Conservation (phyloP, 2,329 filamentous ascomycete genomes). For the Colletotrichum phormii region DNA sequence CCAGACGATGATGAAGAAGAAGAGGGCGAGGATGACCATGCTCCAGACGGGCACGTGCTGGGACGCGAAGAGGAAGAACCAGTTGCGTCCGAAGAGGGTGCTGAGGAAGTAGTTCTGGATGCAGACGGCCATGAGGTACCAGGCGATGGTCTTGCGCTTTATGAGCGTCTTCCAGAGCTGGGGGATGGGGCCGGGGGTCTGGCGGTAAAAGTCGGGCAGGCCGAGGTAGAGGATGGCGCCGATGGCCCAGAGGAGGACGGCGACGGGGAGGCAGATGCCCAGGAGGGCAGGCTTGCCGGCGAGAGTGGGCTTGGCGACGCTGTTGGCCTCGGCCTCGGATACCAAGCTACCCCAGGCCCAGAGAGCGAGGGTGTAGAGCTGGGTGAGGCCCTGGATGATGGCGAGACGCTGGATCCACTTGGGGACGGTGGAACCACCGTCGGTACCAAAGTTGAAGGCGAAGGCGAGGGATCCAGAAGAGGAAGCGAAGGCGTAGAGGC, state of each 20-base stretch:
- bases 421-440: conserved; percentile 71
- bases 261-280: conserved; percentile 68
- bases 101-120: conserved; percentile 77
- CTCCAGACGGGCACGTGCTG: conserved; percentile 67
- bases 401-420: conserved; percentile 76
- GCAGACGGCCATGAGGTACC: conserved; percentile 74
- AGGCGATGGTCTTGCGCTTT: conserved; percentile 73
- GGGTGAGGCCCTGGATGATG: conserved; percentile 74
- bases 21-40: conserved; percentile 65
- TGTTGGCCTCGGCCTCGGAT: conserved; percentile 32
- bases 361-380: conserved; percentile 73
- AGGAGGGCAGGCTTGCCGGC: conserved; percentile 45
- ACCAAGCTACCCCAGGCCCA: conserved; percentile 72
- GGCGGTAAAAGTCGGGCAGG: conserved; percentile 74
- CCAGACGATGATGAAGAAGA: conserved; percentile 69
- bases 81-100: conserved; percentile 74
- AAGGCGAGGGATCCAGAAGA: conserved; percentile 74
- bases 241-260: conserved; percentile 66
- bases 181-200: conserved; percentile 71
- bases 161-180: conserved; percentile 73
- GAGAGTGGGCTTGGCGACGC: conserved; percentile 36
- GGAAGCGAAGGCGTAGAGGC: conserved; percentile 71
- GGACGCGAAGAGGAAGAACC: conserved; percentile 72
- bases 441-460: conserved; percentile 74
- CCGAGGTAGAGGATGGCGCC: conserved; percentile 68